Evolutionary conservation across 345 rosid species (phyloP).

Genomic region (Alliaria petiolata): DNA sequence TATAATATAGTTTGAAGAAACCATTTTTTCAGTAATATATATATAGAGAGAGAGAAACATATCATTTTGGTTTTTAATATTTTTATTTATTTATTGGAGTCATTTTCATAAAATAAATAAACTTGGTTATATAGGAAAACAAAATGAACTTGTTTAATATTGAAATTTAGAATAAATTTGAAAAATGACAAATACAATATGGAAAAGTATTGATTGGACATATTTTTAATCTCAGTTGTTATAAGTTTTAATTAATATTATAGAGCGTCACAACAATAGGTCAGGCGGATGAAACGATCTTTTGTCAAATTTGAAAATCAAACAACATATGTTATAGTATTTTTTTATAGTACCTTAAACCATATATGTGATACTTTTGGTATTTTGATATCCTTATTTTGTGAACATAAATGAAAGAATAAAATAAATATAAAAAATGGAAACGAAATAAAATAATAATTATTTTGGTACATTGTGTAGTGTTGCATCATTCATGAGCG

Average conservation of each 20-base stretch:
- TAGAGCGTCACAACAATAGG: not conserved
- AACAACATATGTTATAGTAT: conserved; percentile 9
- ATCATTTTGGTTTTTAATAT: not conserved
- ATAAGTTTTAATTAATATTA: not conserved
- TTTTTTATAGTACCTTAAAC: conserved; percentile 9
- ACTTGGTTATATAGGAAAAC: not conserved
- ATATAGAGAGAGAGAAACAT: not conserved
- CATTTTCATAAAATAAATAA: conserved; percentile 5
- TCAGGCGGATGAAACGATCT: not conserved
- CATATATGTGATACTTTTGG: not conserved
- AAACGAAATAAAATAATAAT: conserved; percentile 3
- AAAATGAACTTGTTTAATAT: not conserved
- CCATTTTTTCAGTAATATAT: too few species aligned
- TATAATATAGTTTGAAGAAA: too few species aligned
- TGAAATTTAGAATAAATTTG: not conserved
- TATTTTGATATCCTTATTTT: conserved; percentile 1
- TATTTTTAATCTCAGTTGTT: not conserved
- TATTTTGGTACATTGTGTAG: conserved; percentile 17
- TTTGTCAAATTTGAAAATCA: conserved; percentile 1
- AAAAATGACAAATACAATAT: not conserved
- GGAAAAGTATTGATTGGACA: conserved; percentile 18
- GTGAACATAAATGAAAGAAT: not conserved
- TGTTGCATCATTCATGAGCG: conserved; percentile 34
- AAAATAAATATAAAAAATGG: not conserved
- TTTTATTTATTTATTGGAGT: not conserved